These are phyloP conservation scores for Trypanosoma avium DNA, from an alignment of 208 protist genomes.

Conservation along the genomic window DNA sequence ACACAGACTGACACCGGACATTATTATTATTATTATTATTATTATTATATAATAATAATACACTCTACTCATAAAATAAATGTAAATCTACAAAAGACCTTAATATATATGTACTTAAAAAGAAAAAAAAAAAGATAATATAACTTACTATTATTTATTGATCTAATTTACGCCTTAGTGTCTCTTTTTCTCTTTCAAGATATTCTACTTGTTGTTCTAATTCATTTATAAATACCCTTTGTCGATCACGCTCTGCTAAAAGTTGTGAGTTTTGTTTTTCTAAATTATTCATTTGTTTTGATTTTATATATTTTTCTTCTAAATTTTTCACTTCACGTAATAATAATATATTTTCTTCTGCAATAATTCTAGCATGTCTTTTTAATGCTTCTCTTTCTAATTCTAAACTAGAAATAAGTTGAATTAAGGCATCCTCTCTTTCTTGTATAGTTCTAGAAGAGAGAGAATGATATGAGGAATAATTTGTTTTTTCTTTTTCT, in stretches of 20 bases:
- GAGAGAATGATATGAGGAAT: not conserved
- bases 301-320: not conserved
- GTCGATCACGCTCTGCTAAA: constrained; percentile 4
- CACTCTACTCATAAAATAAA: too few relatives aligned
- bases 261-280: constrained; percentile 9
- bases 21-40: too few relatives aligned
- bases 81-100: too few relatives aligned
- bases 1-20: too few relatives aligned
- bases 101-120: not conserved
- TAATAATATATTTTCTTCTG: constrained; percentile 19
- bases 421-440: not conserved
- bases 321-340: constrained; percentile 2
- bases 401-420: not conserved
- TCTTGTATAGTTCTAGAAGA: not conserved
- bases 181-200: not conserved
- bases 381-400: constrained; percentile 12
- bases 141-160: too few relatives aligned
- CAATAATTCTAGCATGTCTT: not conserved
- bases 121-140: too few relatives aligned
- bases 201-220: constrained; percentile 2
- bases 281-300: not conserved
- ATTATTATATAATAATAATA: too few relatives aligned
- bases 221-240: constrained; percentile 5
- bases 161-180: not conserved
- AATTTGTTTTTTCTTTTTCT: not conserved